Evolutionary conservation across 129 eudicot genomes (phyloP).

Genomic region (Apium graveolens): DNA sequence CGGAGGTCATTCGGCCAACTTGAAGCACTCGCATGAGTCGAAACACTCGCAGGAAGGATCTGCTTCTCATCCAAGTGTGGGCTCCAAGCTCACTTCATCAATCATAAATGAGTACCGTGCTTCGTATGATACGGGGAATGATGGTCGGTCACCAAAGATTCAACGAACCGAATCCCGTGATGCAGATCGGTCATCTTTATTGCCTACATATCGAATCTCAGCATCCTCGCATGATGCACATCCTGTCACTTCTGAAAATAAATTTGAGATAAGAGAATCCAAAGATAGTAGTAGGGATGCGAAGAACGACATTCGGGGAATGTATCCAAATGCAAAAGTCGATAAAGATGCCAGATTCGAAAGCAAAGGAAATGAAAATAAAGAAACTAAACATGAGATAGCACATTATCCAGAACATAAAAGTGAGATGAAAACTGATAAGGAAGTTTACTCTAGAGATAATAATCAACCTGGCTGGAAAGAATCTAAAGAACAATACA

Average conservation of each 20-base stretch:
- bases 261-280: slow-evolving; percentile 52
- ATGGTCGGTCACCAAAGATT: slow-evolving; percentile 54
- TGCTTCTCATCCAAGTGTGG: slow-evolving; percentile 30
- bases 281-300: slow-evolving; percentile 45
- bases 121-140: slow-evolving; percentile 42
- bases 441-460: slow-evolving; percentile 42
- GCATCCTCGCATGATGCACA: slow-evolving; percentile 36
- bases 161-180: slow-evolving; percentile 60
- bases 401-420: slow-evolving; percentile 47
- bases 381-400: slow-evolving; percentile 49
- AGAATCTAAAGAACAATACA: slow-evolving; percentile 60
- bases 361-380: slow-evolving; percentile 54
- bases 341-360: slow-evolving; percentile 52
- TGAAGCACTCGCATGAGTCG: slow-evolving; percentile 44
- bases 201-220: slow-evolving; percentile 37
- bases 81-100: slow-evolving; percentile 39
- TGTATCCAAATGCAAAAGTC: slow-evolving; percentile 46
- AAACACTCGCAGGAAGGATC: slow-evolving; percentile 30
- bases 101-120: slow-evolving; percentile 45
- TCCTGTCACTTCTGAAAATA: slow-evolving; percentile 41
- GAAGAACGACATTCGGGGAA: slow-evolving; percentile 55
- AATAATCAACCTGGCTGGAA: slow-evolving; percentile 49
- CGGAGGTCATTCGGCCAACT: slow-evolving; percentile 61
- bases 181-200: slow-evolving; percentile 48
- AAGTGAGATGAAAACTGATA: slow-evolving; percentile 54